Evolutionary conservation across 2,329 filamentous ascomycete species (phyloP).

Genomic region (Fusarium sarcochroum): DNA sequence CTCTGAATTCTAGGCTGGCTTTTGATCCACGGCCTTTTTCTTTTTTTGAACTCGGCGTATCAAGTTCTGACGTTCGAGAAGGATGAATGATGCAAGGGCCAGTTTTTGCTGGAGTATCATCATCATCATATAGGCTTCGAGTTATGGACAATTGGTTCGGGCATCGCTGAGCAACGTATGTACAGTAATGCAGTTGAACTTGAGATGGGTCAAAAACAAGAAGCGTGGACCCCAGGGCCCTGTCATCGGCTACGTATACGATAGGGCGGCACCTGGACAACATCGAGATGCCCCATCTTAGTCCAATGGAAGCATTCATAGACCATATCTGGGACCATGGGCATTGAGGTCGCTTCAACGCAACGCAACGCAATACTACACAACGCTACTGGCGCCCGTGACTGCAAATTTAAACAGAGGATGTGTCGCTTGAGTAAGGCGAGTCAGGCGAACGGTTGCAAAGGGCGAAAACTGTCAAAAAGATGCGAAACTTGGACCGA

Average conservation of each 20-base stretch:
- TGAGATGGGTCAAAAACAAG: slow-evolving; percentile 38
- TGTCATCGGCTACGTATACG: slow-evolving; percentile 42
- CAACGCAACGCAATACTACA: slow-evolving; percentile 32
- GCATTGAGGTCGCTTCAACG: slow-evolving; percentile 36
- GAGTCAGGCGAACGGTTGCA: slow-evolving; percentile 9
- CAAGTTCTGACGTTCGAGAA: slow-evolving; percentile 32
- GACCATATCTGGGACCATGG: slow-evolving; percentile 40
- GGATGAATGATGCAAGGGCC: slow-evolving; percentile 30
- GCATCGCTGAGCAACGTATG: slow-evolving; percentile 29
- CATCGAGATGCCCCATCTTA: slow-evolving; percentile 44
- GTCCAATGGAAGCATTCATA: slow-evolving; percentile 42
- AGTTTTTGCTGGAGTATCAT: slow-evolving; percentile 3
- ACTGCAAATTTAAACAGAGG: slow-evolving; percentile 23
- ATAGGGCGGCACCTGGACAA: slow-evolving; percentile 43
- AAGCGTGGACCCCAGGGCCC: slow-evolving; percentile 38
- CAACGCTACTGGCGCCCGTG: slow-evolving; percentile 33
- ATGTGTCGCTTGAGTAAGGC: slow-evolving; percentile 5
- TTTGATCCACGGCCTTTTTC: slow-evolving; percentile 22
- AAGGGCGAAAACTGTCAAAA: slow-evolving; percentile 8
- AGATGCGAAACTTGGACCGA: not conserved
- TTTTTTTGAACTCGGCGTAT: slow-evolving; percentile 12
- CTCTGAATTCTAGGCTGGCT: slow-evolving; percentile 21
- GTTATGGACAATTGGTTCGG: slow-evolving; percentile 23
- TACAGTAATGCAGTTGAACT: slow-evolving; percentile 26
- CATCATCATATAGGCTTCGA: not conserved